Base-by-base conservation (phyloP, 73 alveolate species). In the Effrenium voratum region DNA sequence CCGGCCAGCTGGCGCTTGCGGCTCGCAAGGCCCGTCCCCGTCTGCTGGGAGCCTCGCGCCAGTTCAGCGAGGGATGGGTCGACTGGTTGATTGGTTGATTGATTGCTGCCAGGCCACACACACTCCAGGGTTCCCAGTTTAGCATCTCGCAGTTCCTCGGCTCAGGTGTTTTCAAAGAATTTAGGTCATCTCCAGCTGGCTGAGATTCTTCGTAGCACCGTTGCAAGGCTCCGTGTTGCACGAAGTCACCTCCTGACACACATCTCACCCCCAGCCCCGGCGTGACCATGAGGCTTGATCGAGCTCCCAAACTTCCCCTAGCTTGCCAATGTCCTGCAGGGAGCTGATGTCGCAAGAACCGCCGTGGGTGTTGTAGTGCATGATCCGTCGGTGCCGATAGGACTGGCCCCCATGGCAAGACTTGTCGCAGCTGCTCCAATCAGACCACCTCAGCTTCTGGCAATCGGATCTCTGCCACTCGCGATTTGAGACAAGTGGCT, bases 191-290 rank as follows among this genome's bases (percentile, higher is more conserved):
- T 16, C 24, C 10, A 40, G 26, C 43, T 40, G n/a, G 63, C 46
- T 66, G 30, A 45, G 90, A n/a, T 5, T 30, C 90, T 79, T 79
- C 30, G 90, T 79, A 47, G 24, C 72, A 26, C 95, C 95, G 32
- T 36, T 66, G 95, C 95, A 87, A n/a, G 95, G 95, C 85, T 59
- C n/a, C 8, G 85, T 87, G 70, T 60, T 87, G 85, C 95, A 87
- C 40, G 59, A 76, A 40, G n/a, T 63, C 32, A 63, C 95, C 38
- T 87, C 95, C 95, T 87, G 34, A 82, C 47, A 30, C 8, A 47
- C 57, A 38, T 45, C 60, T 10, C 3, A 57, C 16, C 16, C 6
- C 16, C 16, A 57, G 28, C 3, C n/a, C 72, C 28, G n/a, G 16
- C 72, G 16, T 57, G 16, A 22, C 72, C 28, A 22, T 57, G 1